Conservation (phyloP, 352 stramenopile genomes). For the Phytopythium ostracodes region DNA sequence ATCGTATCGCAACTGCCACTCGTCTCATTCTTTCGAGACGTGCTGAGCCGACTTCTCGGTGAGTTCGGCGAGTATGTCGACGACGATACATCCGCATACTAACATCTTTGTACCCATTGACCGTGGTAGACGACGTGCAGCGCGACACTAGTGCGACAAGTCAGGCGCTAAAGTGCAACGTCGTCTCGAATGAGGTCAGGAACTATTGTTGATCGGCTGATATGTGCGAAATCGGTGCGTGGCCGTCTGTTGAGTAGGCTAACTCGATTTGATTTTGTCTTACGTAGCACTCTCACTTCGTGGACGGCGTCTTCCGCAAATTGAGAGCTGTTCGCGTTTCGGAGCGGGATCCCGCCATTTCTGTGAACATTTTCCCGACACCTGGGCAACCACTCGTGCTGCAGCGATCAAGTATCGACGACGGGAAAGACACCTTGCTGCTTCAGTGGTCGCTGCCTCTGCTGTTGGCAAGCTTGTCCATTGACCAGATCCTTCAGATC, state of each 20-base stretch:
- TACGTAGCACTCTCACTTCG: conserved; percentile 29
- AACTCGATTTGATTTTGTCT: too few species aligned
- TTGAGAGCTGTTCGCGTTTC: conserved; percentile 19
- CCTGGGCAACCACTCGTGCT: conserved; percentile 18
- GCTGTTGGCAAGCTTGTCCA: conserved; percentile 26
- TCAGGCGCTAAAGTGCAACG: conserved; percentile 11
- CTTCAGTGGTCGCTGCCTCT: conserved; percentile 45
- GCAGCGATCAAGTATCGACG: conserved; percentile 23
- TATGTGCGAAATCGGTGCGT: neutral
- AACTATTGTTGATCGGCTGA: neutral
- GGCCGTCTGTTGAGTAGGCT: neutral
- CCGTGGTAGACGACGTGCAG: conserved; percentile 15
- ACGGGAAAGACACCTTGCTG: conserved; percentile 35
- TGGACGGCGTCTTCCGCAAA: conserved; percentile 26
- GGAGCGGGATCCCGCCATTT: conserved; percentile 13
- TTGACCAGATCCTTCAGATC: conserved; percentile 39
- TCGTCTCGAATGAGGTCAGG: conserved; percentile 42
- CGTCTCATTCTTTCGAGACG: conserved; percentile 34
- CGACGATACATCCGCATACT: neutral
- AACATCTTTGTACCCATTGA: neutral
- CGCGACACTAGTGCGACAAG: conserved; percentile 12
- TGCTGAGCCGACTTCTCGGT: conserved; percentile 34
- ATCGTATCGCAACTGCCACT: conserved; percentile 39
- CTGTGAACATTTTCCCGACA: conserved; percentile 17
- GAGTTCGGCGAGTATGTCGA: neutral